Conservation (phyloP, 805 yeast species). For the Wilhelminamyces savonicus region DNA sequence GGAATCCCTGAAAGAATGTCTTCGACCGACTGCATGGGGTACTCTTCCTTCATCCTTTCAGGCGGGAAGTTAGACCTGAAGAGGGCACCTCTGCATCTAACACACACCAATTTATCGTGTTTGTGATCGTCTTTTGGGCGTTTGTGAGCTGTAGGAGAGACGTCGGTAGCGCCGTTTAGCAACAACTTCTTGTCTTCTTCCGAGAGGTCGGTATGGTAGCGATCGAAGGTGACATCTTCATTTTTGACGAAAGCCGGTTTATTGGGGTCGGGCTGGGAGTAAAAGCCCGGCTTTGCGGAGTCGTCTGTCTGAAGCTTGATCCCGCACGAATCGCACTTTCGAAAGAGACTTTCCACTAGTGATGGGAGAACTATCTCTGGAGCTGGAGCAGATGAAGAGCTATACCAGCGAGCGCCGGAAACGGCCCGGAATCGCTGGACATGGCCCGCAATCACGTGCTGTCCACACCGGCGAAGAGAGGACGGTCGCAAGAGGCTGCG, state of each 20-base stretch:
- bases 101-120: constrained; percentile 33
- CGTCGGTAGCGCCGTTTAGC: constrained; percentile 9
- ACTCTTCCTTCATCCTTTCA: constrained; percentile 10
- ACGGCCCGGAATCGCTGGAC: too few relatives aligned
- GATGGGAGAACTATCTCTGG: neutral
- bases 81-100: constrained; percentile 50
- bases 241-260: constrained; percentile 3
- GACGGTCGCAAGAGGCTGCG: too few relatives aligned
- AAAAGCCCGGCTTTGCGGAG: constrained; percentile 39
- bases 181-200: constrained; percentile 22
- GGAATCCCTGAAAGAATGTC: constrained; percentile 31
- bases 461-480: too few relatives aligned
- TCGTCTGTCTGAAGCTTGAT: constrained; percentile 39
- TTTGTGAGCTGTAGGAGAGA: neutral
- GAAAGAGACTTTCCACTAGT: constrained; percentile 8
- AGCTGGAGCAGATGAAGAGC: too few relatives aligned
- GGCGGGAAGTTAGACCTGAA: constrained; percentile 38
- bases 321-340: constrained; percentile 54
- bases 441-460: too few relatives aligned
- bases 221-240: constrained; percentile 20
- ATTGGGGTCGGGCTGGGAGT: constrained; percentile 8
- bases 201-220: constrained; percentile 10
- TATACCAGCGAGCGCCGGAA: too few relatives aligned
- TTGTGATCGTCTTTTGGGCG: constrained; percentile 1
- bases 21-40: constrained; percentile 14